Base-by-base conservation (phyloP, 2,329 filamentous ascomycete genomes). In the Aspergillus ibericus region DNA sequence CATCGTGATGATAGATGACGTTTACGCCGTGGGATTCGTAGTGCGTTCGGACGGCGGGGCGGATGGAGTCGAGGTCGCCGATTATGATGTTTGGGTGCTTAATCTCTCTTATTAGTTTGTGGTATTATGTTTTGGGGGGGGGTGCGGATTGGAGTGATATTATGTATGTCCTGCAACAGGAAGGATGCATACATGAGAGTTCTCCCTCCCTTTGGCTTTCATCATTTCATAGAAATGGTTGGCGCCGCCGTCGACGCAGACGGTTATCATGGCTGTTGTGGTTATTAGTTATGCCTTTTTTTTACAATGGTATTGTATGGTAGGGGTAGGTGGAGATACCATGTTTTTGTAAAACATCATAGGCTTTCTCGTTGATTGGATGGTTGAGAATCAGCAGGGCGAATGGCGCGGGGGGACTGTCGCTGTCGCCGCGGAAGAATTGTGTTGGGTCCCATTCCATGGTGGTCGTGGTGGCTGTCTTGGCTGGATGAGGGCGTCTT, bases 211-310 rank as follows among this genome's bases (percentile, higher is more conserved):
- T n/a, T 60, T 66, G 27, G 52, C 61, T 62, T 67, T 69, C 63
- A 81, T 76, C 63, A 81, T 78, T 63, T 85, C 75, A 63, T 83
- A 81, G 18, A 97, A 82, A 36, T 86, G 83, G 70, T 98, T 96
- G 47, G 93, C 93, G 22, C 92, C 95, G 56, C 93, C 95, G 77
- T 99, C 95, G 27, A 92, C 95, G 59, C 92, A 96, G 54, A 98
- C 82, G 22, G 84, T 85, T 61, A 88, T 83, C 20, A 77, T 79
- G 53, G 90, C 88, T 90, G 66, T 58, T 32, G 35, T 20, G 25
- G 4, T n/a, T n/a, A 7, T 38, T 29, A 34, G 35, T 54, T 47
- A 54, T 46, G 32, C n/a, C n/a, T n/a, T n/a, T n/a, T n/a, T n/a
- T n/a, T n/a, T n/a, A n/a, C n/a, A n/a, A n/a, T n/a, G n/a, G n/a